Evolutionary conservation across 1,139 yeast species (phyloP).

Genomic region (Diutina catenulata): DNA sequence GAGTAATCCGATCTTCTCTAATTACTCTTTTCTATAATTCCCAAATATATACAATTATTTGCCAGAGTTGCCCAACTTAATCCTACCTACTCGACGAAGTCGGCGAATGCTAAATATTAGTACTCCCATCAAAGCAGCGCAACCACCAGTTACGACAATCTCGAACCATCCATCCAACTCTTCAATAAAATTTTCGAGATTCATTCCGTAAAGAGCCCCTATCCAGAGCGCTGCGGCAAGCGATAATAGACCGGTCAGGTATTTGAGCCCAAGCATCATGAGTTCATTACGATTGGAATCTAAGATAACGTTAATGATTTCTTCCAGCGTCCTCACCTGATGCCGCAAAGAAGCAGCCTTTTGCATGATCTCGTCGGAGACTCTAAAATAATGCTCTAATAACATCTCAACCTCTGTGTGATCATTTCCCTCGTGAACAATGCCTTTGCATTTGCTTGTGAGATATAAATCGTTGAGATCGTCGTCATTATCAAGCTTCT

Average conservation of each 20-base stretch:
- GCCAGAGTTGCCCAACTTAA: background rate
- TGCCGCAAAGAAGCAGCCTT: constrained; percentile 28
- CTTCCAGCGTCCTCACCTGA: constrained; percentile 35
- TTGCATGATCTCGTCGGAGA: constrained; percentile 35
- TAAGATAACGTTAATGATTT: constrained; percentile 32
- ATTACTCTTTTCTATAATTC: background rate
- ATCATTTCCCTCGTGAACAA: constrained; percentile 19
- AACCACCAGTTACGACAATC: constrained; percentile 13
- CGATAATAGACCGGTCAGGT: constrained; percentile 29
- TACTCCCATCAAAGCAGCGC: background rate
- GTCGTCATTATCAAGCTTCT: constrained; percentile 28
- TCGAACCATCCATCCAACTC: constrained; percentile 28
- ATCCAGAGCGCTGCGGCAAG: constrained; percentile 28
- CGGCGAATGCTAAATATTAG: background rate
- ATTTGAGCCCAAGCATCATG: constrained; percentile 33
- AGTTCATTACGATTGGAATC: constrained; percentile 37
- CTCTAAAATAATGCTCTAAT: constrained; percentile 31
- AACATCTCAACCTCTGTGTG: constrained; percentile 34
- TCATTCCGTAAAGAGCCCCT: constrained; percentile 36
- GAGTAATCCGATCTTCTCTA: background rate
- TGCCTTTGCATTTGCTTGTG: constrained; percentile 17
- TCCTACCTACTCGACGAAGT: background rate
- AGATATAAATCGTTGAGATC: constrained; percentile 29
- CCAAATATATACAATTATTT: background rate
- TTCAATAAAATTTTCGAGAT: constrained; percentile 24